Conservation (phyloP, 129 eudicot species). For the Helianthus tuberosus region DNA sequence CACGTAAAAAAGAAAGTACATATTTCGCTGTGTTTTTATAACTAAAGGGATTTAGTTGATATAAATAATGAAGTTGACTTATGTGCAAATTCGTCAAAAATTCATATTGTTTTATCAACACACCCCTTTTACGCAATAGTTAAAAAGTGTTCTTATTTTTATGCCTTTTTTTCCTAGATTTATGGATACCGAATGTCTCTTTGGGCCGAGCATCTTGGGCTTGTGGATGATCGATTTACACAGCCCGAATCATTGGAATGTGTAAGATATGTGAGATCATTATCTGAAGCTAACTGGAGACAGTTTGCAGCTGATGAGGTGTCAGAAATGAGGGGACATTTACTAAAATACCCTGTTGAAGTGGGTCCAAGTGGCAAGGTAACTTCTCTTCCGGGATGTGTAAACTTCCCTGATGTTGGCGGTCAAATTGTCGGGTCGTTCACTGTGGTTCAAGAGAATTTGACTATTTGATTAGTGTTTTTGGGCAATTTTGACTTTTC, state of each 20-base stretch:
- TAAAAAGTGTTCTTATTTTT: neutral
- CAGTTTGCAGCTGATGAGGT: slow-evolving; percentile 60
- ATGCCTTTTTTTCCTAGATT: slow-evolving; percentile 41
- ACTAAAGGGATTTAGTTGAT: too few relatives aligned
- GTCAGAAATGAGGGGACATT: slow-evolving; percentile 83
- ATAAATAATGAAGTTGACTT: too few relatives aligned
- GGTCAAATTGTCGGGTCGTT: slow-evolving; percentile 83
- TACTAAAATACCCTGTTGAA: slow-evolving; percentile 61
- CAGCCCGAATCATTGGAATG: slow-evolving; percentile 88
- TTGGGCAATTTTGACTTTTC: slow-evolving; percentile 13
- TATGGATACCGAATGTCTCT: slow-evolving; percentile 94
- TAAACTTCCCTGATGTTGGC: slow-evolving; percentile 82
- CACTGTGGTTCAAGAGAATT: slow-evolving; percentile 74
- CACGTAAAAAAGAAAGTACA: too few relatives aligned
- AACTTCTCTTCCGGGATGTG: slow-evolving; percentile 63
- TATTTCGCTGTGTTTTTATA: too few relatives aligned
- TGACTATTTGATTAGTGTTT: slow-evolving; percentile 56
- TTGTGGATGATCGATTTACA: slow-evolving; percentile 46
- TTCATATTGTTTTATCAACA: too few relatives aligned
- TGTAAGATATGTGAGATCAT: slow-evolving; percentile 57
- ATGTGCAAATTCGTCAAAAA: too few relatives aligned
- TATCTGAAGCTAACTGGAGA: slow-evolving; percentile 80
- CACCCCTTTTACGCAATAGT: too few relatives aligned
- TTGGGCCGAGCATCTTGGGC: slow-evolving; percentile 91
- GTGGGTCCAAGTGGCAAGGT: slow-evolving; percentile 78